Evolutionary conservation across 2,329 filamentous ascomycete species (phyloP).

Genomic region (Aspergillus amoenus): DNA sequence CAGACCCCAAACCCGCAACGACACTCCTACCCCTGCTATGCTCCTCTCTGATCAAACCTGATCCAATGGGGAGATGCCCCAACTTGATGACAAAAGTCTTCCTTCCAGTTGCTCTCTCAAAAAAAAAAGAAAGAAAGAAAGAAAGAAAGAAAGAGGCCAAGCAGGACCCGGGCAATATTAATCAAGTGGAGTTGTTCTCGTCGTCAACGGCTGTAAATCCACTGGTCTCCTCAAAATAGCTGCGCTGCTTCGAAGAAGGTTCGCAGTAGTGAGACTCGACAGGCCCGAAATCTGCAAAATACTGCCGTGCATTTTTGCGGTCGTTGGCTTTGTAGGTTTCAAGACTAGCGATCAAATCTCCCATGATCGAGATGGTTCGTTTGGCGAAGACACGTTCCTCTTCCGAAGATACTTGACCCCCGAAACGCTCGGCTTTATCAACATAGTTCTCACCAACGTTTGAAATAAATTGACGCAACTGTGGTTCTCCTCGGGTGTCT

Average conservation of each 20-base stretch:
- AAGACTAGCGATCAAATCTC: conserved; percentile 23
- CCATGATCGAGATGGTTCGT: conserved; percentile 21
- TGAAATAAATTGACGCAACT: conserved; percentile 20
- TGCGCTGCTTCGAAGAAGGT: conserved; percentile 15
- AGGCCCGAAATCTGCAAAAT: conserved; percentile 20
- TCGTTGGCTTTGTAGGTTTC: conserved; percentile 17
- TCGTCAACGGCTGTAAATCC: neutral
- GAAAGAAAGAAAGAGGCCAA: neutral
- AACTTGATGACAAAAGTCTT: neutral
- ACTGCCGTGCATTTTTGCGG: conserved; percentile 4
- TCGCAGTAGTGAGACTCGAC: conserved; percentile 17
- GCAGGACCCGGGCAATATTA: neutral
- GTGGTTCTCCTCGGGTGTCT: conserved; percentile 18
- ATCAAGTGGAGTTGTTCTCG: neutral
- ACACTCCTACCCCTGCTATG: neutral
- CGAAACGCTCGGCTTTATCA: conserved; percentile 11
- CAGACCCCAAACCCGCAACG: neutral
- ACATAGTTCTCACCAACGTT: conserved; percentile 18
- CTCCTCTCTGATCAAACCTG: neutral
- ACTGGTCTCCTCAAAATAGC: conserved; percentile 23
- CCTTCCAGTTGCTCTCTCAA: neutral
- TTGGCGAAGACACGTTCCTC: conserved; percentile 11
- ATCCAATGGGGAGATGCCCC: neutral
- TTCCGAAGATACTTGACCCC: neutral
- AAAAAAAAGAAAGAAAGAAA: neutral